Base-by-base conservation (phyloP, 2,329 filamentous ascomycete genomes). In the Scedosporium aurantiacum region DNA sequence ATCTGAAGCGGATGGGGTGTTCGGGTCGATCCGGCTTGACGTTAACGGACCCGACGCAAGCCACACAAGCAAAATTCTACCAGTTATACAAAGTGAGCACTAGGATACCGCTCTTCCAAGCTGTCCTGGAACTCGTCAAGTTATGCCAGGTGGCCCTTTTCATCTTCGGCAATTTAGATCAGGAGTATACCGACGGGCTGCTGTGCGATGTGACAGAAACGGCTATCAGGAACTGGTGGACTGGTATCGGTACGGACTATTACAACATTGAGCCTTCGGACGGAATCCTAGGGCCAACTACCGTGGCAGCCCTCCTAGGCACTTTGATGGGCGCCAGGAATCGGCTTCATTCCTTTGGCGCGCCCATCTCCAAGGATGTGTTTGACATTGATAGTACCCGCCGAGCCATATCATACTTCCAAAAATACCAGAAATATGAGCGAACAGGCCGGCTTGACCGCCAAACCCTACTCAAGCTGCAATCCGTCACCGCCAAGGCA, bases 211-310 rank as follows among this genome's bases (percentile, higher is more conserved):
- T 94, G 52, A 97, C 94, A 0, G 94, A 99, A 72, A 87, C 82
- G 64, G 91, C 92, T 1, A 85, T 97, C 67, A 88, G 87, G 64
- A 90, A 97, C 71, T 99, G 94, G 94, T 97, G 94, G 94, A 87
- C 89, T 1, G 90, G 96, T 68, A 88, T 97, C 63, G 94, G 94
- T 1, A 87, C 87, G 0, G 93, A 97, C 66, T 87, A 94, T 69
- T 97, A 93, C 77, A 95, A 93, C 61, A 84, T 91, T 40, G 94
- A 97, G 72, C 93, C 94, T 1, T 89, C 88, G 8, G 94, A 99
- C 74, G 93, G 93, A 12, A 91, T 96, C 23, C 77, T 99, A 2
- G 94, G 94, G 0, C 92, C 94, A 2, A 95, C 90, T 0, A 97
- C 92, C 0, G 91, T 97, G 6, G 86, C 92, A 23, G 93, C 90